Percentiles rank a stretch among this genome's conserved stretches.
These are phyloP conservation scores for Ogataea chonburiensis DNA, from an alignment of 805 yeast species.

Conservation along the genomic window DNA sequence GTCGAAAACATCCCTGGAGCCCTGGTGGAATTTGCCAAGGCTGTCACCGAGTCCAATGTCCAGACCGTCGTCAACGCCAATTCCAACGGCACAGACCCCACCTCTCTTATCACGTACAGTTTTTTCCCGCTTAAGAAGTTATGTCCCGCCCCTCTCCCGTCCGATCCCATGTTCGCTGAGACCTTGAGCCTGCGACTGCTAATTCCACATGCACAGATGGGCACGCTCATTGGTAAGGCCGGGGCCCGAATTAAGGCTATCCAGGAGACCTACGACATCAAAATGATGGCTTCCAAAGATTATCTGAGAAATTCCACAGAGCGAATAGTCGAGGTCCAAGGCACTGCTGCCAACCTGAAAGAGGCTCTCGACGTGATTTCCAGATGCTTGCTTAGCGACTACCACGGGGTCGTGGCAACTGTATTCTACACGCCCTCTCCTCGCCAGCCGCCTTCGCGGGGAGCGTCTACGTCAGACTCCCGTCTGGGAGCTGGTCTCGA, in stretches of 20 bases:
- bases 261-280: constrained; percentile 65
- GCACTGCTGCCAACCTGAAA: constrained; percentile 62
- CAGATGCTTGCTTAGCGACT: constrained; percentile 73
- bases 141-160: constrained; percentile 49
- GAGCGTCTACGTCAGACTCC: constrained; percentile 12
- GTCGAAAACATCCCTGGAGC: constrained; percentile 69
- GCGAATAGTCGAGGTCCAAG: constrained; percentile 84
- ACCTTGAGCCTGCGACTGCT: constrained; percentile 63
- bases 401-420: constrained; percentile 63
- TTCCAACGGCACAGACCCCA: constrained; percentile 31
- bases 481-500: constrained; percentile 15
- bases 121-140: constrained; percentile 62
- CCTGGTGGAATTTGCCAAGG: constrained; percentile 64
- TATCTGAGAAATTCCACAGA: constrained; percentile 80
- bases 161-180: constrained; percentile 51
- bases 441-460: constrained; percentile 20
- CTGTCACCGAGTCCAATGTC: constrained; percentile 48
- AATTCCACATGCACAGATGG: constrained; percentile 83
- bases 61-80: constrained; percentile 24
- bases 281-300: constrained; percentile 85
- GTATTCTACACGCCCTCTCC: constrained; percentile 58
- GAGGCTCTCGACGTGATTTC: constrained; percentile 57
- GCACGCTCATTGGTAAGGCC: constrained; percentile 81
- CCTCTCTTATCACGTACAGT: constrained; percentile 40
- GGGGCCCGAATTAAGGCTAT: constrained; percentile 79